Base-by-base conservation (phyloP, 1,139 yeast genomes). In the Hemisphaericaspora subhashii region DNA sequence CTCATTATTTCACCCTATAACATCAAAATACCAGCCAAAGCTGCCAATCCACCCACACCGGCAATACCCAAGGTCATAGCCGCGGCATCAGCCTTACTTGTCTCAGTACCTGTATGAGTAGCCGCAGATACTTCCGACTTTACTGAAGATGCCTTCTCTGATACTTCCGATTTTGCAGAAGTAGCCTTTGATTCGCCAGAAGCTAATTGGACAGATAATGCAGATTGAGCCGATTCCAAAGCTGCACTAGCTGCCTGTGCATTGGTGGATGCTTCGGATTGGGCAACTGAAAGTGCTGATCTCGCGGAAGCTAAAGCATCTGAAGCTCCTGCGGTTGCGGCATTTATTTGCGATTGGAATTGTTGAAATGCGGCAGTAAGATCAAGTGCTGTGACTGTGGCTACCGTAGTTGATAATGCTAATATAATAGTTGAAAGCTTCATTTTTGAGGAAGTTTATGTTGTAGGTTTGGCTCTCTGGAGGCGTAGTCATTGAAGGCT, bases 21-120 rank as follows among this genome's bases (percentile, higher is more conserved):
- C 51, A 62, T 60, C 41, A 60, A 51, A 38, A 56, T 41, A 44
- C 65, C 68, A 35, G 61, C 65, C 35, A 57, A 42, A 25, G 60
- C 66, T 39, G 59, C 64, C 36, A 60, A 48, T 26, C 58, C 54
- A 44, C 57, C 56, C 37, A 55, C 64, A 44, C 46, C 62, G 40
- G 44, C 50, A 36, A 45, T 47, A 37, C 52, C 58, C 33, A 50
- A 47, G 24, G 37, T 21, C 41, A 29, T 11, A 11, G 22, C 51
- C 36, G 44, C 55, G 38, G 48, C 55, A 26, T 51, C 51, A 40
- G 49, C 48, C 23, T 47, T 35, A 27, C 31, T 42, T 35, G 38
- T 38, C 39, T 36, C 36, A 30, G 52, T 33, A 17, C 45, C 41
- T 14, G 44, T 23, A 13, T 41, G 33, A 26, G 55, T 38, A 34